A percentile compares a stretch with the other conserved stretches of the same genome.
These are phyloP conservation scores for Tieghemostelium lacteum DNA, from an alignment of 78 protist species.

Conservation along the genomic window DNA sequence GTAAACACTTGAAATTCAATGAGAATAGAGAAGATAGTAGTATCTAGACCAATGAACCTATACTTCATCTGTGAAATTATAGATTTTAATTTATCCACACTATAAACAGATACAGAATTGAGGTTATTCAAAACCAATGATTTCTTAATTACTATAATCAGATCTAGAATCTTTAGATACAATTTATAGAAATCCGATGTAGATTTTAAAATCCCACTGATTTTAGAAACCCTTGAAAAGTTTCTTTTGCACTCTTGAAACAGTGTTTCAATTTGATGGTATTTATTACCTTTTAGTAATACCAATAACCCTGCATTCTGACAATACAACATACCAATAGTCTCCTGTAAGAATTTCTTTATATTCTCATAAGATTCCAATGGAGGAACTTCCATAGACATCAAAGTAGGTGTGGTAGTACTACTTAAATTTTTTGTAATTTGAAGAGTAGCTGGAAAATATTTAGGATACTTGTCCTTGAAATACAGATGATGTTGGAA, in stretches of 20 bases:
- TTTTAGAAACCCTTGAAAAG: slow-evolving; percentile 41
- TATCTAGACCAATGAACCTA: slow-evolving; percentile 53
- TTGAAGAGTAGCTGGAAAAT: slow-evolving; percentile 27
- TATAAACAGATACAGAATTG: neutral
- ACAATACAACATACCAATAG: slow-evolving; percentile 29
- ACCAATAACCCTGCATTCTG: neutral
- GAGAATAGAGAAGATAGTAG: neutral
- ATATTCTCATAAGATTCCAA: slow-evolving; percentile 31
- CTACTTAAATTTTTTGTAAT: neutral
- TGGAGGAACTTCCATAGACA: neutral
- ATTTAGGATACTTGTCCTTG: slow-evolving; percentile 74
- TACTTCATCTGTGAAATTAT: slow-evolving; percentile 15
- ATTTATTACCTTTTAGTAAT: slow-evolving; percentile 10
- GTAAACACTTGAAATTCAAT: slow-evolving; percentile 8
- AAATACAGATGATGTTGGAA: slow-evolving; percentile 74
- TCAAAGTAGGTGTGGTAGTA: neutral
- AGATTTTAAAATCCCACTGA: slow-evolving; percentile 29
- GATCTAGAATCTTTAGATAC: slow-evolving; percentile 18
- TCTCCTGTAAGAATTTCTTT: slow-evolving; percentile 28
- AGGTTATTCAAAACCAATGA: neutral
- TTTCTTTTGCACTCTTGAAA: slow-evolving; percentile 66
- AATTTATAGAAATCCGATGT: slow-evolving; percentile 63
- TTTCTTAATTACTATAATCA: neutral
- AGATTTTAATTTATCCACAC: neutral
- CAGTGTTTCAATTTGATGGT: slow-evolving; percentile 11